Base-by-base conservation (phyloP, 495 filamentous ascomycete genomes). In the Daldinia vernicosa region DNA sequence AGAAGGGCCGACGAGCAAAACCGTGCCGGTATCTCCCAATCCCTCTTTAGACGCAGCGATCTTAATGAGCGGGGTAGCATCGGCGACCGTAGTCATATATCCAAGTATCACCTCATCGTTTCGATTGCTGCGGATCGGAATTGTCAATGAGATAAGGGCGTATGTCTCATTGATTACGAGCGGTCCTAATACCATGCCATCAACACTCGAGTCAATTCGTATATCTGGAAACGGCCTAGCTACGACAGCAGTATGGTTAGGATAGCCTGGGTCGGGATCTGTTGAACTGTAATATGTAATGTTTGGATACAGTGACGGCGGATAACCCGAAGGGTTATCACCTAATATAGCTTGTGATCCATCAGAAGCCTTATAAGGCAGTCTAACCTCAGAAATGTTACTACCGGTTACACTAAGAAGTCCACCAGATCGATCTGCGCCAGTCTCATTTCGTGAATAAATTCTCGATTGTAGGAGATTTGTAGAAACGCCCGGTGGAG, bases 121-220 rank as follows among this genome's bases (percentile, higher is more conserved):
- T 2, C 83, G 83, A 69, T 89, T 89, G 63, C 89, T 87, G 60
- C 92, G 83, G 30, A 96, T 87, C 0, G 92, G 91, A 19, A 92
- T 72, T 2, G 93, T 94, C 61, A 96, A 76, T 26, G 93, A 96
- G n/a, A 94, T 66, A n/a, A 96, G 74, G n/a, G 89, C 89, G 54
- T 88, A 91, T 0, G 86, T 87, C 15, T 82, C 76, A 74, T 96
- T 95, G 62, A 94, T 75, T 24, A 81, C 78, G 45, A 89, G 78
- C 0, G 93, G 93, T 0, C 93, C 93, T 1, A 94, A 76, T 6
- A 95, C 74, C 9, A 95, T 77, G 3, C 86, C 83, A 66, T 74
- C 79, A 80, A 83, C 43, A 69, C 80, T 67, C 30, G 74, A 72
- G 43, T 86, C 84, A 4, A 94, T 79, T 2, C 80, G 79, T 60